A percentile compares a stretch with the other conserved stretches of the same genome.
Conservation (phyloP, 495 filamentous ascomycete genomes). For the Penicillium turbatum region DNA sequence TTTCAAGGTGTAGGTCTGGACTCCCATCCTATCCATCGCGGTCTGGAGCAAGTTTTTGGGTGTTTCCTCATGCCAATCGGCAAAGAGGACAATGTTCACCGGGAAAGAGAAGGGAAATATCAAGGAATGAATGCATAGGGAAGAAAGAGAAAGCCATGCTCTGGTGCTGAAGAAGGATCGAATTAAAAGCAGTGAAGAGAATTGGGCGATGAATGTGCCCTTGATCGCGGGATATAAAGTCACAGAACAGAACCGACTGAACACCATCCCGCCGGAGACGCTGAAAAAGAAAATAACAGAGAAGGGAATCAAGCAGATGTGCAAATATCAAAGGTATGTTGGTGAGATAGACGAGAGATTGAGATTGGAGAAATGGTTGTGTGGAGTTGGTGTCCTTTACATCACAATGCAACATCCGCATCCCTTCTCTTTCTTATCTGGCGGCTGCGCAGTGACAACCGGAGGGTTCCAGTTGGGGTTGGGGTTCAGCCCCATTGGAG, state of each 20-base stretch:
- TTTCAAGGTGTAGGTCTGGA: no score
- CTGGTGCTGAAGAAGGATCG: constrained; percentile 11
- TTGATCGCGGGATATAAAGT: constrained; percentile 19
- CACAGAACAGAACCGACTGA: constrained; percentile 22
- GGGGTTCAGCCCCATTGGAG: constrained; percentile 31
- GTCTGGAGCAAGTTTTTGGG: constrained; percentile 3
- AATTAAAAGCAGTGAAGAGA: constrained; percentile 16
- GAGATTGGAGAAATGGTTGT: neutral
- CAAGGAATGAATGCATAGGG: constrained; percentile 18
- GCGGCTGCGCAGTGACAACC: constrained; percentile 34
- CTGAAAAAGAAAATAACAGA: constrained; percentile 18
- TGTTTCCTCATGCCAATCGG: neutral
- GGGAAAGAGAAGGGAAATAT: constrained; percentile 18
- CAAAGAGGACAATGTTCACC: constrained; percentile 1
- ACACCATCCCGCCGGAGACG: constrained; percentile 42
- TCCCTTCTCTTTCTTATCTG: constrained; percentile 40
- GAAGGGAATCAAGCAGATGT: constrained; percentile 18
- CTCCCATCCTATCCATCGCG: neutral
- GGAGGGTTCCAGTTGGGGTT: constrained; percentile 39
- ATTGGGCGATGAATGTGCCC: constrained; percentile 9
- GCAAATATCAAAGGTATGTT: constrained; percentile 12
- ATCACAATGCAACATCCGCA: constrained; percentile 54
- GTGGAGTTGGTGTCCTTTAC: constrained; percentile 27
- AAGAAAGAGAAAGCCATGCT: constrained; percentile 11
- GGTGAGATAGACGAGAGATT: neutral